Conservation (phyloP, 31 red algal species). For the Endocladia muricata region DNA sequence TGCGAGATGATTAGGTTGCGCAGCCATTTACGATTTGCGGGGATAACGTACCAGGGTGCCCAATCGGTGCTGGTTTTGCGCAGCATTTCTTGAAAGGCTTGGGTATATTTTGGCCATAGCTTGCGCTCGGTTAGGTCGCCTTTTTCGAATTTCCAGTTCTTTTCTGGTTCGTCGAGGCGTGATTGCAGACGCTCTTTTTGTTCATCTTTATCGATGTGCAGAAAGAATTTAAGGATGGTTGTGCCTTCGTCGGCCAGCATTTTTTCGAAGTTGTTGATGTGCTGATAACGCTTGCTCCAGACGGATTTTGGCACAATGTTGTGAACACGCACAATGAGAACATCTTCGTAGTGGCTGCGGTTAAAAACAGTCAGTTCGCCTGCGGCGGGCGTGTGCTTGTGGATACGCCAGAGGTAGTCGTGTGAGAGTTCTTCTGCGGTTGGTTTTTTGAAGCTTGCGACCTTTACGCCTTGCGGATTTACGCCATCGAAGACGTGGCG, state of each 20-base stretch:
- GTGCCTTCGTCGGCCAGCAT: not conserved
- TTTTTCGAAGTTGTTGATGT: constrained; percentile 1
- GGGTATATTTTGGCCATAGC: not conserved
- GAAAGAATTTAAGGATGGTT: constrained; percentile 1
- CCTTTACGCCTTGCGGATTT: too few relatives aligned
- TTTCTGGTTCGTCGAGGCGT: not conserved
- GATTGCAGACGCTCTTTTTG: constrained; percentile 2
- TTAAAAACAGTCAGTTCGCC: not conserved
- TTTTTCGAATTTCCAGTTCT: not conserved
- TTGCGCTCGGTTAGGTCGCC: not conserved
- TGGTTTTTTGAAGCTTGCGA: too few relatives aligned
- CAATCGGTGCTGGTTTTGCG: too few relatives aligned
- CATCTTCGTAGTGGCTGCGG: constrained; percentile 12
- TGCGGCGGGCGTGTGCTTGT: not conserved
- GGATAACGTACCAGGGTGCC: constrained; percentile 2
- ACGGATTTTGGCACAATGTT: not conserved
- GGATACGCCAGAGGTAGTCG: constrained; percentile 13
- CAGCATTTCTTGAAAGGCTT: not conserved
- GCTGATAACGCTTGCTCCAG: not conserved
- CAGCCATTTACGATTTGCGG: not conserved
- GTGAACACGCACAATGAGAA: not conserved
- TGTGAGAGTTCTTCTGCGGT: too few relatives aligned
- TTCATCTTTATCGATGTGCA: constrained; percentile 17
- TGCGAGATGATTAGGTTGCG: not conserved
- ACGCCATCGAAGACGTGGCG: too few relatives aligned